Evolutionary conservation across 768 basidiomycete species (phyloP), one percentile per base, ranked within the genome.

Genomic region (Leccinum subtestaceum): DNA sequence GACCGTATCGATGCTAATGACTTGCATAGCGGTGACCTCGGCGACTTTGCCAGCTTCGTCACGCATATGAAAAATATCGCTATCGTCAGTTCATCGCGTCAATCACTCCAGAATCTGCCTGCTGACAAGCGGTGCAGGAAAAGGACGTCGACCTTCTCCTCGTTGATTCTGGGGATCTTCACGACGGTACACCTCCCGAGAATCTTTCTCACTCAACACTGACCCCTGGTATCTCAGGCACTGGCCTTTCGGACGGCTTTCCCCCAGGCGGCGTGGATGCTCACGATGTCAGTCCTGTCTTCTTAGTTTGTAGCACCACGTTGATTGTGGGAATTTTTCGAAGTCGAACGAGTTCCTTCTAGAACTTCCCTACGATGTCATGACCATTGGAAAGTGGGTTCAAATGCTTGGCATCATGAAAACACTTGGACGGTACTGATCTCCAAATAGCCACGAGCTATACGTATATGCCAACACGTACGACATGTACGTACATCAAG

Each of bases 11-110:
- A 65, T 11, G 12, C 55, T 57, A 38, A 57, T 10, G 29, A 4
- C 13, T 29, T 58, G 5, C 32, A 7, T 56, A 78, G 81, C 58
- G 85, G 83, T 19, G 85, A 87, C 67, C 79, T 86, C 25, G 93
- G 92, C n/a, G 91, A 93, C 64, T 89, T 95, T 68, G 80, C 87
- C 40, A 91, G 89, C 19, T 97, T 95, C 63, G 87, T 92, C 13
- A 65, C 82, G 2, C 90, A 91, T 59, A 88, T 95, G 87, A 91
- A 93, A 74, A 67, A 81, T 31, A 77, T 88, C 45, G 93, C 94
- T 4, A 54, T 80, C 48, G 86, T 86, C 61, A 31, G 77, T 63
- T 10, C 4, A n/a, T 23, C 6, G 17, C 13, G 4, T 34, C 13
- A 8, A 15, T 40, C 25, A 5, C 46, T 57, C 21, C n/a, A 32